These are phyloP conservation scores for Phytophthora podocarpi DNA, from an alignment of 352 stramenopile genomes.

Conservation along the genomic window DNA sequence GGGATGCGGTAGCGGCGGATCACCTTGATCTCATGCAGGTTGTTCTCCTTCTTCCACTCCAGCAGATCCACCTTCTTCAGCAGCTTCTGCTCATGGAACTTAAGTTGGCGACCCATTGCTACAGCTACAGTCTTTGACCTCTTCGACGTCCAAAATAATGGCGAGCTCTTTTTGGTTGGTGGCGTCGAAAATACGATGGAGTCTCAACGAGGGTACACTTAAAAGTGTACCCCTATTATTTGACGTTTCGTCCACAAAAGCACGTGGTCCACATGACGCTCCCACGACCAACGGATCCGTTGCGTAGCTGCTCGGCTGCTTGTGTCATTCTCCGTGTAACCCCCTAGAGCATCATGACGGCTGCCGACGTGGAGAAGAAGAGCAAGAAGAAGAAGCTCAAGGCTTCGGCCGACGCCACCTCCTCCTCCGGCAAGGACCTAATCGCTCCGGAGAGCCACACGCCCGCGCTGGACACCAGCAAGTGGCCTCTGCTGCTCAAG, in stretches of 20 bases:
- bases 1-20: constrained; percentile 98
- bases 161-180: no score
- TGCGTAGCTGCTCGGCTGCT: not conserved
- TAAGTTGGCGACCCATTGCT: constrained; percentile 92
- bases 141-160: no score
- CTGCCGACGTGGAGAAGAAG: constrained; percentile 81
- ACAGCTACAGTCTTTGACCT: no score
- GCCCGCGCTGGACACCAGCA: constrained; percentile 95
- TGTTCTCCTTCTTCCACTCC: constrained; percentile 99
- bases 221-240: constrained; percentile 3
- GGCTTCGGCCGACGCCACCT: constrained; percentile 27
- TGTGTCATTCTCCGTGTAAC: constrained; percentile 22
- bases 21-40: constrained; percentile 98
- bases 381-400: constrained; percentile 92
- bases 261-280: constrained; percentile 23
- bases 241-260: not conserved
- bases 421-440: constrained; percentile 68
- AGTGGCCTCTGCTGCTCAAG: constrained; percentile 99
- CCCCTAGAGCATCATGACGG: constrained; percentile 45
- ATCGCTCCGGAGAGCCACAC: constrained; percentile 82
- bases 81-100: constrained; percentile 98
- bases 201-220: no score
- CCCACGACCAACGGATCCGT: constrained; percentile 27
- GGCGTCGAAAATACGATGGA: no score
- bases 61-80: constrained; percentile 99